These are phyloP conservation scores for Barnettozyma hawaiiensis DNA, from an alignment of 1,139 yeast genomes.

Conservation along the genomic window DNA sequence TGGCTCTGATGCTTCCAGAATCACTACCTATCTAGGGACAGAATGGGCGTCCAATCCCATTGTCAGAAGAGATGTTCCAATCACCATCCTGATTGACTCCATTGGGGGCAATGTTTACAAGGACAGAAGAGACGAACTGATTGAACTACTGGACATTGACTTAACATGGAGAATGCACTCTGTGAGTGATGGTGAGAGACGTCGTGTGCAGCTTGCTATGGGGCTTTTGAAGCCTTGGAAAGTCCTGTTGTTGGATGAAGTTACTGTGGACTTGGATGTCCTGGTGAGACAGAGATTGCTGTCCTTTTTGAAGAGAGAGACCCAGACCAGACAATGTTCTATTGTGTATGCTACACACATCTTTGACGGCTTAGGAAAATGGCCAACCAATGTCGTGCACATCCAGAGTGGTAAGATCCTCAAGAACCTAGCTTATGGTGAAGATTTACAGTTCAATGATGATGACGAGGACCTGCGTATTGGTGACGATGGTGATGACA, in stretches of 20 bases:
- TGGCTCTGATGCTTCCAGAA: conserved; percentile 40
- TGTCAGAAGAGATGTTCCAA: conserved; percentile 87
- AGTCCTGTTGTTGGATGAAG: conserved; percentile 80
- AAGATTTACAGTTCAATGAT: conserved; percentile 32
- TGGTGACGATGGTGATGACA: conserved; percentile 28
- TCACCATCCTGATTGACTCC: conserved; percentile 66
- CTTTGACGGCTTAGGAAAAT: conserved; percentile 83
- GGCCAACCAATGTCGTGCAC: conserved; percentile 89
- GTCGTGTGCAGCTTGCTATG: conserved; percentile 91
- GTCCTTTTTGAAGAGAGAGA: conserved; percentile 64
- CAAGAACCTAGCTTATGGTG: conserved; percentile 28
- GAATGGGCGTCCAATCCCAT: conserved; percentile 96
- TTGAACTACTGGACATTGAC: conserved; percentile 77
- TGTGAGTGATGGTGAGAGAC: conserved; percentile 89
- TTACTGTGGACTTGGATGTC: conserved; percentile 93
- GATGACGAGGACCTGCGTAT: conserved; percentile 8
- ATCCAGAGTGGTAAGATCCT: conserved; percentile 58
- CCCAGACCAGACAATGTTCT: conserved; percentile 58
- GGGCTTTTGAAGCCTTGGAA: conserved; percentile 91
- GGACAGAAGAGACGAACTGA: conserved; percentile 70
- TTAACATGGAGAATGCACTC: conserved; percentile 88
- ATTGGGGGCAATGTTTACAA: conserved; percentile 75
- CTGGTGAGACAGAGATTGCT: conserved; percentile 75
- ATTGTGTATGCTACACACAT: conserved; percentile 93
- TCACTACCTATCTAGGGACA: conserved; percentile 89